Conservation (phyloP, 768 basidiomycete genomes). For the Filobasidium wieringae region DNA sequence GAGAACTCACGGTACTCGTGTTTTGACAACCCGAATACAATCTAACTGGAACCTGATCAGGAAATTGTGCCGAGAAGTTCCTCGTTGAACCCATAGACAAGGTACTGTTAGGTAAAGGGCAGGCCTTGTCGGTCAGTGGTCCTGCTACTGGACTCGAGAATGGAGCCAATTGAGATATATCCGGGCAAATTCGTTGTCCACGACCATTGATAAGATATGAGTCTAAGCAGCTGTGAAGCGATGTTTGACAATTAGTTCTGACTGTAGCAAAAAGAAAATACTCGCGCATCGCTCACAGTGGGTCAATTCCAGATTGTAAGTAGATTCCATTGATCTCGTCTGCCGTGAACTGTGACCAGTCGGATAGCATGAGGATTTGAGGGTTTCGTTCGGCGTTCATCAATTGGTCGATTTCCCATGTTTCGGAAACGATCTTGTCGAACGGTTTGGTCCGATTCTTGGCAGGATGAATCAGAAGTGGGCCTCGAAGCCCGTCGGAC, state of each 20-base stretch:
- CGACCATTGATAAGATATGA: constrained; percentile 13
- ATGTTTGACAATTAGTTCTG: too few species aligned
- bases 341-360: constrained; percentile 7
- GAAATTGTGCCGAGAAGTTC: constrained; percentile 7
- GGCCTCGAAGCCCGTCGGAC: constrained; percentile 11
- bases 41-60: constrained; percentile 3
- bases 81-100: constrained; percentile 6
- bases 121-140: constrained; percentile 10
- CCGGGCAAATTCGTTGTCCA: constrained; percentile 8
- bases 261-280: too few species aligned
- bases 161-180: neutral
- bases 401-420: constrained; percentile 4
- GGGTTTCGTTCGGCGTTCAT: constrained; percentile 6
- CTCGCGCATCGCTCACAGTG: constrained; percentile 10
- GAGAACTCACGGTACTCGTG: constrained; percentile 1
- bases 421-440: neutral
- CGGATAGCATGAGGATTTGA: constrained; percentile 3
- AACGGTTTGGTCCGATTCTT: constrained; percentile 2
- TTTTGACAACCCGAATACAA: constrained; percentile 6
- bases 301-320: constrained; percentile 8
- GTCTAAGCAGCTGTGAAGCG: constrained; percentile 8
- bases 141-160: neutral
- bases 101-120: constrained; percentile 9
- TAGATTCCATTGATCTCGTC: constrained; percentile 8
- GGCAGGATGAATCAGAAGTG: constrained; percentile 7